Evolutionary conservation across 192 early-diverging fungal genomes (phyloP), one percentile per base, ranked within the genome.

Genomic region (Backusella tarrabulga): DNA sequence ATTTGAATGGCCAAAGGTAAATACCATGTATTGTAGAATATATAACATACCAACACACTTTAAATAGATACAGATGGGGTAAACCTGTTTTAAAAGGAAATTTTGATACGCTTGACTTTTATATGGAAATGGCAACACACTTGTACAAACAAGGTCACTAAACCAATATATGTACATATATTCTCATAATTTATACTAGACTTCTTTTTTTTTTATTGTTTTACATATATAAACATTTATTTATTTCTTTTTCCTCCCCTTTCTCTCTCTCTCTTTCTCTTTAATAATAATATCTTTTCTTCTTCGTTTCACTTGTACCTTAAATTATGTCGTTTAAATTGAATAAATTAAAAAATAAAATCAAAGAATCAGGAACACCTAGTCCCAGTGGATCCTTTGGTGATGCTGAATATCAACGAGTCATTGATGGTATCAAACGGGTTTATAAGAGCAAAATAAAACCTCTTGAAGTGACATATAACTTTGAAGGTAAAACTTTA

Each of bases 391-490:
- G 56, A 23, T 63, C 9, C n/a, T 29, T 63, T 63, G 56, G 56
- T 26, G 56, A 60, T 60, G 56, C 56, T 60, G 11, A 26, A 60
- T 60, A 60, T 26, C 56, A 60, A 2, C 23, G 11, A 60, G 56
- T 11, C 2, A 60, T 60, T 75, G 86, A 83, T 40, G 86, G 83
- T 72, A 85, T 87, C 56, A 92, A 91, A 77, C 85, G 89, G 36
- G 90, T 90, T 34, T 86, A 94, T 23, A 71, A 95, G 54, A 68
- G 74, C 12, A 80, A 67, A 12, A 91, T 91, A 32, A 85, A 85
- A 68, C 92, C 92, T 12, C 76, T 93, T 14, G 92, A 93, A 83
- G 86, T 87, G 71, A 83, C 87, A 8, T 92, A 92, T 80, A 89
- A 88, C 76, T 93, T 90, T 76, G 91, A 92, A 81, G 89, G 88